Conservation (phyloP, 768 basidiomycete genomes). For the Mycena olivaceomarginata region DNA sequence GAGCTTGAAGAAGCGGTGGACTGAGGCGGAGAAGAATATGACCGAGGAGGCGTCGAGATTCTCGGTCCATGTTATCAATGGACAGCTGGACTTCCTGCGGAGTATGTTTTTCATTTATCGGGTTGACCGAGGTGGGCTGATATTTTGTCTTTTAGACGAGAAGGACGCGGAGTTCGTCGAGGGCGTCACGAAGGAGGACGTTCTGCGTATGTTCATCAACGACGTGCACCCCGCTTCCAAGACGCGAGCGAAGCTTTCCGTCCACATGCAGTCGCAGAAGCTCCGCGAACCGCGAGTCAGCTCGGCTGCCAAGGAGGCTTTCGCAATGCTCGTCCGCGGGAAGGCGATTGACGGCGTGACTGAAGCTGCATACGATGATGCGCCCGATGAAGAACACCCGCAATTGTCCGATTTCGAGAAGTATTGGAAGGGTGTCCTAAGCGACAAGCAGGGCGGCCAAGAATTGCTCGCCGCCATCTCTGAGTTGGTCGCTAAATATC, state of each 20-base stretch:
- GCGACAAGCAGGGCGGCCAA: constrained; percentile 62
- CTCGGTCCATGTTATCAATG: constrained; percentile 82
- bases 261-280: constrained; percentile 87
- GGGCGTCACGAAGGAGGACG: constrained; percentile 82
- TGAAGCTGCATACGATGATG: constrained; percentile 69
- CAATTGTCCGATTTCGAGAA: constrained; percentile 75
- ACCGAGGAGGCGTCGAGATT: constrained; percentile 85
- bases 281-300: constrained; percentile 78
- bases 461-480: constrained; percentile 75
- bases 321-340: constrained; percentile 71
- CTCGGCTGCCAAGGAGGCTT: constrained; percentile 75
- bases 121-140: constrained; percentile 7
- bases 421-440: constrained; percentile 75
- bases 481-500: constrained; percentile 72
- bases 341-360: constrained; percentile 69
- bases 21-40: constrained; percentile 93
- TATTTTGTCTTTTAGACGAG: constrained; percentile 67
- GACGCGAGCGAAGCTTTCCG: constrained; percentile 87
- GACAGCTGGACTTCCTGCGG: constrained; percentile 91
- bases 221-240: constrained; percentile 82
- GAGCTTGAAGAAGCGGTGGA: constrained; percentile 87
- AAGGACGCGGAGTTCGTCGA: constrained; percentile 83
- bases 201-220: constrained; percentile 81
- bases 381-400: constrained; percentile 74
- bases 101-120: constrained; percentile 69